Base-by-base conservation (phyloP, 352 stramenopile genomes). In the Globisporangium nodosum region DNA sequence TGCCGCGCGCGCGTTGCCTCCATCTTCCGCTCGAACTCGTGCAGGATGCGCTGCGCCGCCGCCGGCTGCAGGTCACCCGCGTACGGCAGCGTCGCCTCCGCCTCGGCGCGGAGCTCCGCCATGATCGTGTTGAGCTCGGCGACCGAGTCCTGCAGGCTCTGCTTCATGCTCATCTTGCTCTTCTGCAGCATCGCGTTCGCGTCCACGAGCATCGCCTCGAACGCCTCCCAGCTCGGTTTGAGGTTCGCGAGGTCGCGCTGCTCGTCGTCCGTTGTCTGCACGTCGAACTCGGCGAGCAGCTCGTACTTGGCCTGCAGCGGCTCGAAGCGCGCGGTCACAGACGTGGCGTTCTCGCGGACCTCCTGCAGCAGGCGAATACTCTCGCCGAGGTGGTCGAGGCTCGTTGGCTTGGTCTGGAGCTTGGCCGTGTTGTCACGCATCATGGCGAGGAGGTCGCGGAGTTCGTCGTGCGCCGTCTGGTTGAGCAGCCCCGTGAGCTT, bases 101-200 rank as follows among this genome's bases (percentile, higher is more conserved):
- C 88, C 51, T 96, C 87, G 4, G 68, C 72, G 3, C 81, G 69
- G 21, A 94, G 53, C 21, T 96, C 84, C 18, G 82, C 78, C 84
- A 93, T 94, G 54, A 92, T 88, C 11, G 72, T 78, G 61, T 91
- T 91, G 24, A 97, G 69, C 59, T 94, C 87, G 0, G 79, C 78
- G 11, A 98, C 81, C 3, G 82, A 94, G 56, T 94, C 88, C 63
- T 98, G 90, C 2, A 98, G 70, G 42, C 96, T 96, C 60, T 97
- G 87, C 65, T 98, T 98, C 94, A 98, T 98, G 52, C 88, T 97
- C 20, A 96, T 67, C 74, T 98, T 97, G 68, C 84, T 92, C 57
- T 97, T 96, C 52, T 97, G 88, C 35, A 98, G 62, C 75, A 94
- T 92, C 30, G 83, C 81, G 47, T 97, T 94, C 0, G 87, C 81